Conservation (phyloP, 2,329 filamentous ascomycete genomes). For the Alternaria brassicicola region DNA sequence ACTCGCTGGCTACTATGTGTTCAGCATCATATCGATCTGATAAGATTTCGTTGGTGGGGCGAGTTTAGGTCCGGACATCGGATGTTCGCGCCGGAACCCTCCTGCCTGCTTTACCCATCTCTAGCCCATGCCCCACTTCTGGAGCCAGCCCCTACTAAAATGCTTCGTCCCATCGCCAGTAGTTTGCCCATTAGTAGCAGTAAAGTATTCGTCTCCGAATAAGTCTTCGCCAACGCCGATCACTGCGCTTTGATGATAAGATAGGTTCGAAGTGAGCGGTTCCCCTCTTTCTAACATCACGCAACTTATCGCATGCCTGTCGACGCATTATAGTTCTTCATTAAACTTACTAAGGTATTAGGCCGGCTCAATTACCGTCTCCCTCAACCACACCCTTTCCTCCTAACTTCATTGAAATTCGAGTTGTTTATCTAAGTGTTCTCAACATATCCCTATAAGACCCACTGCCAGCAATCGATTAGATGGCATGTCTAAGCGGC, state of each 20-base stretch:
- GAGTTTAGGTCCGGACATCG: slow-evolving; percentile 3
- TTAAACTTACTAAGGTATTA: not conserved
- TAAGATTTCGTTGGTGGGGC: slow-evolving; percentile 22
- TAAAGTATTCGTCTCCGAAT: not conserved
- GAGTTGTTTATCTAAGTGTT: not conserved
- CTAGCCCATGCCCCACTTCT: not conserved
- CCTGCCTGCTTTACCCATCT: not conserved
- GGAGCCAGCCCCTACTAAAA: not conserved
- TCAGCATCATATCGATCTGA: slow-evolving; percentile 10
- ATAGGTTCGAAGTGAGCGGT: slow-evolving; percentile 2
- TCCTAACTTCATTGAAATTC: not conserved
- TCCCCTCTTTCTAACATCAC: slow-evolving; percentile 5
- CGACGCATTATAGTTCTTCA: not conserved
- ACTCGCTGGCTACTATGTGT: not conserved
- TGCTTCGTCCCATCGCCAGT: not conserved
- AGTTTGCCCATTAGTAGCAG: not conserved
- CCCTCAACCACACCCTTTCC: not conserved
- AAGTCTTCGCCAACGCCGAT: not conserved
- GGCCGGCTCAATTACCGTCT: not conserved
- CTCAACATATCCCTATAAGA: slow-evolving; percentile 12
- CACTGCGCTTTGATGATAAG: slow-evolving; percentile 2
- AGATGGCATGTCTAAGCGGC: slow-evolving; percentile 47
- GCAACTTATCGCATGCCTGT: not conserved
- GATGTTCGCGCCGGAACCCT: not conserved
- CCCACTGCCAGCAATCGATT: slow-evolving; percentile 33